Conservation (phyloP, 805 yeast genomes). For the Starmerella ratchasimensis region DNA sequence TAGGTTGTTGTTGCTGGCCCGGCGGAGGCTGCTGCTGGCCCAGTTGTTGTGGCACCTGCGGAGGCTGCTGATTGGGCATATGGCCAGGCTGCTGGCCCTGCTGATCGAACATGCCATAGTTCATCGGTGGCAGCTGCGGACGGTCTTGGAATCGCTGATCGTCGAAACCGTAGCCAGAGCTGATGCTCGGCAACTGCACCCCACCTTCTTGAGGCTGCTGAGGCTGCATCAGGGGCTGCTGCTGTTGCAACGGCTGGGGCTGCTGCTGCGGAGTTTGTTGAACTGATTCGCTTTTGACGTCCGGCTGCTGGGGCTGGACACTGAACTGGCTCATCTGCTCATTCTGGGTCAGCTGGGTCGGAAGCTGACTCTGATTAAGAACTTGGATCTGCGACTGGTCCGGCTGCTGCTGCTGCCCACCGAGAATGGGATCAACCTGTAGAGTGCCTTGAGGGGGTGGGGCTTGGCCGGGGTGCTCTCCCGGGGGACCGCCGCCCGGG, state of each 20-base stretch:
- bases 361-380: too few species aligned
- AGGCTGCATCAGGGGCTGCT: constrained; percentile 7
- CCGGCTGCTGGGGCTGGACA: constrained; percentile 6
- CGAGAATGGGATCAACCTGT: not conserved
- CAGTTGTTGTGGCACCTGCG: constrained; percentile 8
- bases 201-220: constrained; percentile 1
- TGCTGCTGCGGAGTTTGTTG: constrained; percentile 6
- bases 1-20: constrained; percentile 9
- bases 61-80: constrained; percentile 1
- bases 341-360: too few species aligned
- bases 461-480: too few species aligned
- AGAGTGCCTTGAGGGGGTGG: not conserved
- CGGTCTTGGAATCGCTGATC: too few species aligned
- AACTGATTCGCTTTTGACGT: too few species aligned
- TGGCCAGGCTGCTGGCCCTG: too few species aligned
- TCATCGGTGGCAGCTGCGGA: too few species aligned
- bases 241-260: constrained; percentile 8
- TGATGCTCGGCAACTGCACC: constrained; percentile 13
- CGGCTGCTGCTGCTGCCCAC: not conserved
- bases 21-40: constrained; percentile 8
- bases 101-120: too few species aligned
- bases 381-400: not conserved
- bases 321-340: constrained; percentile 15
- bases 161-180: constrained; percentile 17
- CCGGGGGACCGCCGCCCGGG: too few species aligned